Base-by-base conservation (phyloP, 2,329 filamentous ascomycete species). In the Exutisphaerella laricina region DNA sequence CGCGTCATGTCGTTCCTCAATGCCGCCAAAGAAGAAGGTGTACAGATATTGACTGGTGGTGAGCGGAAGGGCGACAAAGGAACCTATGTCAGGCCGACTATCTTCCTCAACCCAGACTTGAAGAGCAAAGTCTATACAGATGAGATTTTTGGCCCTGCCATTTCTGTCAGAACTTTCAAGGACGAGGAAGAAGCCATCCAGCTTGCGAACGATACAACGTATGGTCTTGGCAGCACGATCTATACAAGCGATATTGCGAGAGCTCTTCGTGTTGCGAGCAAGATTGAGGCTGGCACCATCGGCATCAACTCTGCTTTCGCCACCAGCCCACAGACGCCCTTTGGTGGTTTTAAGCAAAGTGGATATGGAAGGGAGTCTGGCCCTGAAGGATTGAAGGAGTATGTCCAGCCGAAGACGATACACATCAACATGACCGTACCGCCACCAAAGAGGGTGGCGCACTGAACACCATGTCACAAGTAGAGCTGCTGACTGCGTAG, bases 171-270 rank as follows among this genome's bases (percentile, higher is more conserved):
- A 48, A 56, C 58, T 0, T 65, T 66, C 50, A 45, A 41, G 12
- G 58, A 68, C 0, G 77, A 80, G 51, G 70, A 73, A 22, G 75
- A 80, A 53, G 75, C 69, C 1, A 58, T 80, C 23, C 58, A 65
- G 33, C 62, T 70, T 28, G 63, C 63, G 2, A 66, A 66, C 39
- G 56, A 64, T 9, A 42, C 46, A 6, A 37, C 36, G 9, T 48
- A 48, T 23, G 46, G 41, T 4, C 20, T 48, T 57, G 61, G 51
- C 55, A 58, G 1, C 3, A 75, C 84, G 0, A 75, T 92, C 2
- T 92, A 87, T 62, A 88, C 85, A 0, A 68, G 74, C 49, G 79
- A 89, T 58, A 66, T 89, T 16, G 63, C 56, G 1, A 50, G 66
- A 14, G 69, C 63, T 2, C 39, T 71, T 12, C 56, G 64, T 12